phyloP scores from a whole-genome alignment of 2,329 filamentous ascomycete species.

The Exserohilum turcica region DNA sequence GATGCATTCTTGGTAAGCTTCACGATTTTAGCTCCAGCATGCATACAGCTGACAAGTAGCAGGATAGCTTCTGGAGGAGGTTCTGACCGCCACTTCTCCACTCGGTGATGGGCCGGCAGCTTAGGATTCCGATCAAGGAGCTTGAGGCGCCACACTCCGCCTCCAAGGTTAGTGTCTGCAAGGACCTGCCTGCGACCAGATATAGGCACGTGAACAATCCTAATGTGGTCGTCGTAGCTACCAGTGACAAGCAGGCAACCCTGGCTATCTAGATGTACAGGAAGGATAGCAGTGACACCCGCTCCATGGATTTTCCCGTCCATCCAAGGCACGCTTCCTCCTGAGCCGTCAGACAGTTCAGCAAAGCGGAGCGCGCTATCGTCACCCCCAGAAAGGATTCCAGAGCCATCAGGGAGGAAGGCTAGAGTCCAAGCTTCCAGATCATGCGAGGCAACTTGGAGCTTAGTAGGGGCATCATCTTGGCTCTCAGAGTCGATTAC shows the following conservation, averaged over 20 bases:
- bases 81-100: slow-evolving; percentile 22
- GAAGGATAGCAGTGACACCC: slow-evolving; percentile 85
- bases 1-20: slow-evolving; percentile 45
- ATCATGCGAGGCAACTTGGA: slow-evolving; percentile 48
- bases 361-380: slow-evolving; percentile 65
- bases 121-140: slow-evolving; percentile 51
- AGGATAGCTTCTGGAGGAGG: slow-evolving; percentile 24
- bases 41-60: slow-evolving; percentile 85
- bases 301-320: slow-evolving; percentile 71
- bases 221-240: slow-evolving; percentile 85
- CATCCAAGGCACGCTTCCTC: slow-evolving; percentile 43
- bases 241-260: slow-evolving; percentile 73
- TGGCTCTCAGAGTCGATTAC: slow-evolving; percentile 37
- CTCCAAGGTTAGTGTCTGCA: slow-evolving; percentile 69
- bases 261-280: slow-evolving; percentile 59
- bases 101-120: slow-evolving; percentile 16
- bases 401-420: slow-evolving; percentile 55
- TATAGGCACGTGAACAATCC: slow-evolving; percentile 61
- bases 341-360: slow-evolving; percentile 21
- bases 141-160: slow-evolving; percentile 87
- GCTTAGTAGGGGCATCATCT: slow-evolving; percentile 12
- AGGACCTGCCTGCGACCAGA: slow-evolving; percentile 58
- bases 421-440: slow-evolving; percentile 78
- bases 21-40: slow-evolving; percentile 77
- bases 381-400: slow-evolving; percentile 74